Evolutionary conservation across 2,329 filamentous ascomycete genomes (phyloP).

Genomic region (Helicocarpus griseus): DNA sequence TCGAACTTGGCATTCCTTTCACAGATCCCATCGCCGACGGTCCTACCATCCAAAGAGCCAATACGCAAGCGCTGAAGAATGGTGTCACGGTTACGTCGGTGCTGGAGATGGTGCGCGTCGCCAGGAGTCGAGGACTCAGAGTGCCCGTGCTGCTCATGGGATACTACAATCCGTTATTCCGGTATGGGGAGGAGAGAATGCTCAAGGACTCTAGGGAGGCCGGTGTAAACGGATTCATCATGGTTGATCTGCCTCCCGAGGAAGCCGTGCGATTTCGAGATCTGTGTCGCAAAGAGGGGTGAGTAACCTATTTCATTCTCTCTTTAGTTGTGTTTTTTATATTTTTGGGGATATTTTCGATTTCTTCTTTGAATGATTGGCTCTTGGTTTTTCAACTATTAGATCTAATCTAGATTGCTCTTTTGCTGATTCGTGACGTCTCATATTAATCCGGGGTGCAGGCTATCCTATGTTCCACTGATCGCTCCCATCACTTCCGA

Average conservation of each 20-base stretch:
- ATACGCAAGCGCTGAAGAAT: slow-evolving; percentile 81
- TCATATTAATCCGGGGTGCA: slow-evolving; percentile 21
- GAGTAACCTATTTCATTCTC: slow-evolving; percentile 22
- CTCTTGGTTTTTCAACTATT: not conserved
- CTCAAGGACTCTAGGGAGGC: slow-evolving; percentile 73
- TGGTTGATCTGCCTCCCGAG: slow-evolving; percentile 91
- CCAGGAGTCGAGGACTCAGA: slow-evolving; percentile 65
- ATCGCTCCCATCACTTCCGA: slow-evolving; percentile 93
- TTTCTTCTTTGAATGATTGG: not conserved
- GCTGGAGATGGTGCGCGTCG: slow-evolving; percentile 73
- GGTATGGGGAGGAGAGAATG: slow-evolving; percentile 86
- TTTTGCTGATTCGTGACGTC: not conserved
- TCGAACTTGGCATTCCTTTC: slow-evolving; percentile 93
- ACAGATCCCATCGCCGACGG: slow-evolving; percentile 97
- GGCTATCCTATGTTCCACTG: slow-evolving; percentile 89
- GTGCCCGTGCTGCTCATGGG: slow-evolving; percentile 91
- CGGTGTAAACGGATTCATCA: slow-evolving; percentile 91
- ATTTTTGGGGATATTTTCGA: not conserved
- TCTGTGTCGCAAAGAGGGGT: slow-evolving; percentile 68
- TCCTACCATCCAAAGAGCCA: slow-evolving; percentile 90
- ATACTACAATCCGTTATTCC: slow-evolving; percentile 94
- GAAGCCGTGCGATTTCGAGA: slow-evolving; percentile 88
- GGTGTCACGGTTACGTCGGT: slow-evolving; percentile 74
- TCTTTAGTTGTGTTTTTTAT: not conserved
- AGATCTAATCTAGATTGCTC: not conserved